A percentile compares a stretch with the other conserved stretches of the same genome.
Evolutionary conservation across 129 eudicot species (phyloP).

Genomic region (Silybum marianum): DNA sequence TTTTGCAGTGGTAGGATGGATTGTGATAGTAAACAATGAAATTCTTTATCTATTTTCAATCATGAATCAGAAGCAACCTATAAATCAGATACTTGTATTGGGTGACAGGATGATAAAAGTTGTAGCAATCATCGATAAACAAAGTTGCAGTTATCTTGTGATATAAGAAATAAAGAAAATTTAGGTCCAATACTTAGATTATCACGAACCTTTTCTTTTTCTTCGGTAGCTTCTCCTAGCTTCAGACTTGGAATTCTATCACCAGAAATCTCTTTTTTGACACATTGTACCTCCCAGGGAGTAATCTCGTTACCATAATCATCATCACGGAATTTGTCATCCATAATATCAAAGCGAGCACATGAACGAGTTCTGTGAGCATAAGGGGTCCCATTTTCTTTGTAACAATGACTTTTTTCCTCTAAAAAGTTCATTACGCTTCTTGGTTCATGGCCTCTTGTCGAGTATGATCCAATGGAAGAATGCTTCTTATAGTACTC

Average conservation of each 20-base stretch:
- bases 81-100: too few species aligned
- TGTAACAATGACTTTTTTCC: slow-evolving; percentile 37
- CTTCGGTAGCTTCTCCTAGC: slow-evolving; percentile 29
- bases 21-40: neutral
- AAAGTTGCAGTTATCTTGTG: slow-evolving; percentile 19
- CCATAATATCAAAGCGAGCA: slow-evolving; percentile 53
- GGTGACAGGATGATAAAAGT: neutral
- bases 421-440: slow-evolving; percentile 15
- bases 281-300: too few species aligned
- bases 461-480: slow-evolving; percentile 9
- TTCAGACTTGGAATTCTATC: slow-evolving; percentile 25
- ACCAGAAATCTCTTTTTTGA: neutral
- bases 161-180: slow-evolving; percentile 12
- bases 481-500: slow-evolving; percentile 28
- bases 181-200: slow-evolving; percentile 23
- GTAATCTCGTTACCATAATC: slow-evolving; percentile 13
- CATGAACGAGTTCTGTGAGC: slow-evolving; percentile 26
- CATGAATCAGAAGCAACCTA: neutral
- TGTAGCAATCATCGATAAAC: neutral
- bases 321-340: slow-evolving; percentile 51
- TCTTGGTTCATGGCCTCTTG: neutral
- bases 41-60: neutral
- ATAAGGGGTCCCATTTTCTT: slow-evolving; percentile 18
- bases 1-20: neutral
- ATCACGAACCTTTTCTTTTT: neutral